Percentiles rank a stretch among this genome's conserved stretches.
These are phyloP conservation scores for Geranium rotundifolium DNA, from an alignment of 345 rosid species.

Conservation along the genomic window DNA sequence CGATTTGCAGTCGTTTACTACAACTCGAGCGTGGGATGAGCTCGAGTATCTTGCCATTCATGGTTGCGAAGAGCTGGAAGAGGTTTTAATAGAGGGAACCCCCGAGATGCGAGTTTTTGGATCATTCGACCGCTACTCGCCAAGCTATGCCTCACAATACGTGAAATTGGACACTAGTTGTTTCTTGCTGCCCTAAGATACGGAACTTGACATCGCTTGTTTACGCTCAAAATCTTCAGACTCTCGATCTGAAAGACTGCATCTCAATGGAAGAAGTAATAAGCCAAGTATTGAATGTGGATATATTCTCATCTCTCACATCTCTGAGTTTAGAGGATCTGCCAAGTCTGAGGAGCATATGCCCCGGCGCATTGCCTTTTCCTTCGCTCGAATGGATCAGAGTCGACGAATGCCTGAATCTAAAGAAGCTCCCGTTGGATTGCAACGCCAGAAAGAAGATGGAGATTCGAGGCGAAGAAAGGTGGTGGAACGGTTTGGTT, in stretches of 20 bases:
- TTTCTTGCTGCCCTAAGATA: too few relatives aligned
- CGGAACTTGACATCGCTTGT: constrained; percentile 1
- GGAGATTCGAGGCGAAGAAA: background rate
- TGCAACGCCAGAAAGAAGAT: background rate
- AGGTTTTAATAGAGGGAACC: too few relatives aligned
- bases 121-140: background rate
- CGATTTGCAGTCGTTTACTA: too few relatives aligned
- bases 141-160: background rate
- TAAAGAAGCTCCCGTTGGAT: constrained; percentile 11
- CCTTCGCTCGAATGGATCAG: constrained; percentile 6
- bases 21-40: too few relatives aligned
- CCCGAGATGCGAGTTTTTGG: too few relatives aligned
- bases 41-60: too few relatives aligned
- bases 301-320: background rate
- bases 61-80: too few relatives aligned
- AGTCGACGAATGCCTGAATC: background rate
- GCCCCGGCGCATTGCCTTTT: background rate
- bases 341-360: constrained; percentile 1
- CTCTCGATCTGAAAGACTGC: background rate
- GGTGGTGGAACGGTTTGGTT: too few relatives aligned
- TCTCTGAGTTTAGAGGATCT: background rate
- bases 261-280: background rate
- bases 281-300: background rate
- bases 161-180: too few relatives aligned
- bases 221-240: background rate